These are phyloP conservation scores for Malassezia cuniculi DNA, from an alignment of 1,284 basidiomycete species.

Conservation along the genomic window DNA sequence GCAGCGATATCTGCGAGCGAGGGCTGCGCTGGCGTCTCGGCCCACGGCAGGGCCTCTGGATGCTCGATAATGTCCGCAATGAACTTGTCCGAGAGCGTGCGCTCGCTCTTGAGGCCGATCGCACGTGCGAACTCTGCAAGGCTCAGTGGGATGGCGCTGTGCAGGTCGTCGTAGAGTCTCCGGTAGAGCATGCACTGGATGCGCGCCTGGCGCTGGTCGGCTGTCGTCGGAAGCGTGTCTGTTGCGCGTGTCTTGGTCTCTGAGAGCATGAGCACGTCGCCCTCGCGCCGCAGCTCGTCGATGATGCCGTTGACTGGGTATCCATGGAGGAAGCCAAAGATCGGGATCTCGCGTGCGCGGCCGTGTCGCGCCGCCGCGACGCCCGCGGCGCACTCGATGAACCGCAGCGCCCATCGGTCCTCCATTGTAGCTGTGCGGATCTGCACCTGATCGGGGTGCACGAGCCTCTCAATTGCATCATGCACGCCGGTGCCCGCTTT, in stretches of 20 bases:
- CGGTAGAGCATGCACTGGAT: conserved; percentile 41
- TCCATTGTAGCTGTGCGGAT: conserved; percentile 52
- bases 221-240: conserved; percentile 15
- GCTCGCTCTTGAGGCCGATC: conserved; percentile 15
- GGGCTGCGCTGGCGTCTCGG: not conserved
- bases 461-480: conserved; percentile 62
- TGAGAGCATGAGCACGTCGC: conserved; percentile 18
- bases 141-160: conserved; percentile 13
- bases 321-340: conserved; percentile 30
- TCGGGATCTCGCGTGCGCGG: conserved; percentile 25
- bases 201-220: conserved; percentile 23
- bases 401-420: conserved; percentile 63
- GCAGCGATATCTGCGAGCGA: not conserved
- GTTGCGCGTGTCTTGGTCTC: conserved; percentile 37
- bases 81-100: conserved; percentile 17
- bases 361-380: conserved; percentile 12
- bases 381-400: conserved; percentile 28
- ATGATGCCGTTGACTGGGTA: conserved; percentile 32
- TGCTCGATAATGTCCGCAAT: conserved; percentile 13
- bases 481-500: conserved; percentile 53
- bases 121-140: conserved; percentile 7
- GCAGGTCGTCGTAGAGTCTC: conserved; percentile 23
- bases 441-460: conserved; percentile 53
- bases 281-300: conserved; percentile 25
- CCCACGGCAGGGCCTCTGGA: conserved; percentile 1